Evolutionary conservation across 2,329 filamentous ascomycete genomes (phyloP).

Genomic region (Apiospora arundinis): DNA sequence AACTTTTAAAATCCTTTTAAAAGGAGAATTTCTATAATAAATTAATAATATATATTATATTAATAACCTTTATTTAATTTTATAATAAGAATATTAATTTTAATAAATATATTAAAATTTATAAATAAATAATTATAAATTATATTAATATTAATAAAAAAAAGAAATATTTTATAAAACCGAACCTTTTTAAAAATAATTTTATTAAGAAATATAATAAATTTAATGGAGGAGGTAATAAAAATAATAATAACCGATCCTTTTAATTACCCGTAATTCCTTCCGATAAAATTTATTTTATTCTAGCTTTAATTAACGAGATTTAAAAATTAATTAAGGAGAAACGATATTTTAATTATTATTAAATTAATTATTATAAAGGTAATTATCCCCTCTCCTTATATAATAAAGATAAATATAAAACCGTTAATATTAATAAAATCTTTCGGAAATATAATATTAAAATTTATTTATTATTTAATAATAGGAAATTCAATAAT

Average conservation of each 20-base stretch:
- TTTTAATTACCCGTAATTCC: too few relatives aligned
- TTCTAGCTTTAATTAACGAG: too few relatives aligned
- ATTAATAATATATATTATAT: too few relatives aligned
- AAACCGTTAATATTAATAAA: not conserved
- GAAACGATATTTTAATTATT: not conserved
- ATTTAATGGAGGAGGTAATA: too few relatives aligned
- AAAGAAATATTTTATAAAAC: too few relatives aligned
- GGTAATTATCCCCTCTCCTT: not conserved
- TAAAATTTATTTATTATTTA: not conserved
- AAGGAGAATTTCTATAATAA: too few relatives aligned
- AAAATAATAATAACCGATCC: too few relatives aligned
- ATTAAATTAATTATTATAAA: not conserved
- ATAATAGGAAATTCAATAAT: not conserved
- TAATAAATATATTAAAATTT: not conserved
- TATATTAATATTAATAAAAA: not conserved
- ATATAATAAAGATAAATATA: not conserved
- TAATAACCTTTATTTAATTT: too few relatives aligned
- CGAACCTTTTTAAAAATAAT: too few relatives aligned
- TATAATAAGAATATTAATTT: too few relatives aligned
- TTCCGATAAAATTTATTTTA: too few relatives aligned
- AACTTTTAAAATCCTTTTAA: too few relatives aligned
- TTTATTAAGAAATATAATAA: constrained; percentile 14
- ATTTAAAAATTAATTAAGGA: not conserved
- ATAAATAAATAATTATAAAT: not conserved
- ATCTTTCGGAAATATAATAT: not conserved